phyloP scores from a whole-genome alignment of 768 basidiomycete genomes.

The Calocybe gangraenosa region DNA sequence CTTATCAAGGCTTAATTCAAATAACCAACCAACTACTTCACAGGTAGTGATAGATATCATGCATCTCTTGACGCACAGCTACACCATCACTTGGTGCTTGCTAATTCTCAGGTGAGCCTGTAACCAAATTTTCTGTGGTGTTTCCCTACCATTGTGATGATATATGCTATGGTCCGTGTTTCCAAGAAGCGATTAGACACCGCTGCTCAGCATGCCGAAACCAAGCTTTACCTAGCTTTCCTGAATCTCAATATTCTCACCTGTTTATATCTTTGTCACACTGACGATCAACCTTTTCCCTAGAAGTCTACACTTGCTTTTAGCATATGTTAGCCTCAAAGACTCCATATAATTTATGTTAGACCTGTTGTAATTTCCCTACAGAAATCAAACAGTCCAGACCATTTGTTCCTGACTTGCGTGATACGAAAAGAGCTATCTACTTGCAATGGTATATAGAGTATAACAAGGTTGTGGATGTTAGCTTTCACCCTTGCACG shows the following conservation, averaged over 20 bases:
- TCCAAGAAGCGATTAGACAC: slow-evolving; percentile 88
- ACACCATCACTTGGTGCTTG: too few species aligned
- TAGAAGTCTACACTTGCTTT: background rate
- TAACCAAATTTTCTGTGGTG: slow-evolving; percentile 18
- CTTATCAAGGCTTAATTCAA: too few species aligned
- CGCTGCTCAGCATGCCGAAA: slow-evolving; percentile 70
- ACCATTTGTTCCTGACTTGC: too few species aligned
- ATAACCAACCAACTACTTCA: too few species aligned
- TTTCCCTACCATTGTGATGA: slow-evolving; percentile 46
- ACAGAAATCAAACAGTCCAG: too few species aligned
- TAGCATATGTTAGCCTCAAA: slow-evolving; percentile 1
- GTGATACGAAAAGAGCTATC: too few species aligned
- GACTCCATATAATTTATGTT: too few species aligned
- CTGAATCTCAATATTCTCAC: slow-evolving; percentile 38
- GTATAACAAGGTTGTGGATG: too few species aligned
- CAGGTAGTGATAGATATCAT: too few species aligned
- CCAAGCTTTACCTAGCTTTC: slow-evolving; percentile 52
- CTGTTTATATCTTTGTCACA: background rate
- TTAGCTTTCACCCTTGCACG: slow-evolving; percentile 17
- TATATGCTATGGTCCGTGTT: slow-evolving; percentile 87
- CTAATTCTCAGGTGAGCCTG: slow-evolving; percentile 5
- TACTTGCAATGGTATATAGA: too few species aligned
- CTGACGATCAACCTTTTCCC: background rate
- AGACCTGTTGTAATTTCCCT: too few species aligned
- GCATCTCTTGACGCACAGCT: too few species aligned